Evolutionary conservation across 305 asterid species (phyloP).

Genomic region (Fraxinus greggii): DNA sequence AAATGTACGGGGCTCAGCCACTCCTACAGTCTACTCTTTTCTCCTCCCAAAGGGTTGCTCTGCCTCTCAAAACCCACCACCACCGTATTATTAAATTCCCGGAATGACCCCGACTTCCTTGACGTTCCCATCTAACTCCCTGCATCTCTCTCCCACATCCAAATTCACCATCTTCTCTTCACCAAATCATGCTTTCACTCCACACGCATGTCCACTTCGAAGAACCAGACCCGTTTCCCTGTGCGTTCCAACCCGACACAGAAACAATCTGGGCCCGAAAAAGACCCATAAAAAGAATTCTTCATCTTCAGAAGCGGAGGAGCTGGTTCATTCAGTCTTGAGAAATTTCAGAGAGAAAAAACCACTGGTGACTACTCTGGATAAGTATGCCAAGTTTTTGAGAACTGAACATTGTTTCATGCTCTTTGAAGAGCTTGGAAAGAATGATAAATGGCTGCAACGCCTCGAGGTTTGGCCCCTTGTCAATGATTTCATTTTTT

Average conservation of each 20-base stretch:
- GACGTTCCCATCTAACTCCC: conserved; percentile 31
- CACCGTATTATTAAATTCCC: not conserved
- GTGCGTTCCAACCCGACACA: conserved; percentile 45
- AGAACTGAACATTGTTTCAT: conserved; percentile 85
- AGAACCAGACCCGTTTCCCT: conserved; percentile 29
- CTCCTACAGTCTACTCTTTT: not conserved
- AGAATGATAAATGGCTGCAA: conserved; percentile 74
- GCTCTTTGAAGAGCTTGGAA: conserved; percentile 90
- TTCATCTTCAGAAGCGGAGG: conserved; percentile 41
- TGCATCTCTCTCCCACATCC: conserved; percentile 25
- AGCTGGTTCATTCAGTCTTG: conserved; percentile 57
- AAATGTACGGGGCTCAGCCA: not conserved
- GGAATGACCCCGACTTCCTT: conserved; percentile 28
- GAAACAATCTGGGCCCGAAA: conserved; percentile 32
- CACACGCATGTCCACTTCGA: conserved; percentile 12
- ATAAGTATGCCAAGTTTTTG: conserved; percentile 65
- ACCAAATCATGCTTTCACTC: conserved; percentile 23
- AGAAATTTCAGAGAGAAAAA: conserved; percentile 56
- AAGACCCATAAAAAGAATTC: conserved; percentile 20
- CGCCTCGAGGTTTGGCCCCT: conserved; percentile 57
- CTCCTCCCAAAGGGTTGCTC: not conserved
- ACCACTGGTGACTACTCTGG: conserved; percentile 56
- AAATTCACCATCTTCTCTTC: conserved; percentile 27
- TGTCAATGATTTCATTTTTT: not conserved
- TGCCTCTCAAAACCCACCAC: not conserved